Base-by-base conservation (phyloP, 108 stramenopile species). In the Stephanodiscus triporus region DNA sequence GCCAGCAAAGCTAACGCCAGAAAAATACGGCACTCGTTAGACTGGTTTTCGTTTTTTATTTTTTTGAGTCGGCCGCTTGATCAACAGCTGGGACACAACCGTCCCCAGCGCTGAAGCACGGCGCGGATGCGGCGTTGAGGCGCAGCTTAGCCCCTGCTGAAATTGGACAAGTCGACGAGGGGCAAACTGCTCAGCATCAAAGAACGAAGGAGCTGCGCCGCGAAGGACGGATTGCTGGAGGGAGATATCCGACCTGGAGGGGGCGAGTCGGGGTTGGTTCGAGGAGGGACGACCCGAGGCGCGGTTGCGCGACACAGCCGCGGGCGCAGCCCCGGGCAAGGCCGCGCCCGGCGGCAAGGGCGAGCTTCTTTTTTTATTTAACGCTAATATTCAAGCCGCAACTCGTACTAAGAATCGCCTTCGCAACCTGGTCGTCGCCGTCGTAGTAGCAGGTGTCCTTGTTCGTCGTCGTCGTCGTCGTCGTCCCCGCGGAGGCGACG, bases 191-290 rank as follows among this genome's bases (percentile, higher is more conserved):
- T 94, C 58, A 81, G 78, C 29, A 66, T 94, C 36, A 90, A 89
- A 49, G 93, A 94, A 72, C 86, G 88, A 16, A 86, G 85, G 62
- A 72, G 76, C 32, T 49, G 91, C 58, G 86, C 82, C 9, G 84
- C 77, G 10, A 94, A 90, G 65, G 86, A 91, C 38, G 93, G 91
- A 60, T 84, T 94, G 36, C 23, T 82, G 32, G 81, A 82, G 58
- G n/a, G 84, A 94, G 72, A 94, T 94, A 62, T 71, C 55, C 26
- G 48, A 80, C 29, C 63, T 91, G 23, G 93, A 94, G 70, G 78
- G 75, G 56, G 24, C 66, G 1, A 89, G 88, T 69, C 74, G 87
- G 38, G 93, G 90, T 20, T 90, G 89, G 93, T 91, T 90, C 66
- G 93, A 94, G 73, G 84, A 84, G n/a, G 22, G 90, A 92, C 47